These are phyloP conservation scores for Apophysomyces sp. DNA, from an alignment of 371 early-diverging fungal genomes.

Conservation along the genomic window DNA sequence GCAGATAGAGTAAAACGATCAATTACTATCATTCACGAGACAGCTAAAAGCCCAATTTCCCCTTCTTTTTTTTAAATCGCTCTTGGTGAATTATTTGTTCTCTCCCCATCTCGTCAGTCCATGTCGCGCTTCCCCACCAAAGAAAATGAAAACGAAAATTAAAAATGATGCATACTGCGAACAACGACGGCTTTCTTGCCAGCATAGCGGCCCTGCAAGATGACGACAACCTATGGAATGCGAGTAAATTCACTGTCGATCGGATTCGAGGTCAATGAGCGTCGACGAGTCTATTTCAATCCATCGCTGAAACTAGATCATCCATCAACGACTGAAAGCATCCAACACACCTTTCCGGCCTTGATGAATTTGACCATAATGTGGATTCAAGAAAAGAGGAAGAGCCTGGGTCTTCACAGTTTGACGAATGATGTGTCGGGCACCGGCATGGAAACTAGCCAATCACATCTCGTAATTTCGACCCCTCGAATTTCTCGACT, in stretches of 20 bases:
- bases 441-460: neutral
- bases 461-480: neutral
- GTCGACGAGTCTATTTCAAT: neutral
- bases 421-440: neutral
- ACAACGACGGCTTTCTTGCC: slow-evolving; percentile 99
- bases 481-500: neutral
- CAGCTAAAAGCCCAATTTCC: neutral
- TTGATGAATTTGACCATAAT: slow-evolving; percentile 22
- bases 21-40: neutral
- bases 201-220: slow-evolving; percentile 97
- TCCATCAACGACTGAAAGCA: slow-evolving; percentile 3
- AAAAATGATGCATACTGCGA: slow-evolving; percentile 67
- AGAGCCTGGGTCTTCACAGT: neutral
- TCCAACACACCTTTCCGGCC: slow-evolving; percentile 15
- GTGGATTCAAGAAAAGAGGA: slow-evolving; percentile 31
- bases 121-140: neutral
- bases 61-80: neutral
- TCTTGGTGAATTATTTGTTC: neutral
- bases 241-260: neutral
- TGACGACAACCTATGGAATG: slow-evolving; percentile 83
- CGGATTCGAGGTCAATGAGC: neutral
- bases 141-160: neutral
- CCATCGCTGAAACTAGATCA: slow-evolving; percentile 6
- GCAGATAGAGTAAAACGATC: neutral
- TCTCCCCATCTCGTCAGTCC: slow-evolving; percentile 9